phyloP scores from a whole-genome alignment of 2,329 filamentous ascomycete genomes.

The Calonectria honghensis region DNA sequence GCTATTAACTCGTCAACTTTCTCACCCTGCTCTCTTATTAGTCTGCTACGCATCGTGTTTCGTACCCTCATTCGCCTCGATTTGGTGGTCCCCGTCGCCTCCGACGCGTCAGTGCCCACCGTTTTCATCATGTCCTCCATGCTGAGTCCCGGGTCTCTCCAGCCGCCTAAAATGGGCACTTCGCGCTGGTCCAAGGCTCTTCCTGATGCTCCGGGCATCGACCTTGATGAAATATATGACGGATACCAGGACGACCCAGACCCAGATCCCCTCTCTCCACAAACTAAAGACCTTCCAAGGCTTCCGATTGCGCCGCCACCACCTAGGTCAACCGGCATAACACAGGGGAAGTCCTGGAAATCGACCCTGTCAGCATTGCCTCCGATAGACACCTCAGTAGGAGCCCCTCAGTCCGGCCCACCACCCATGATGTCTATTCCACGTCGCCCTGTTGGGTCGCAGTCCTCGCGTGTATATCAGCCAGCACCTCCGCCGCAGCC shows the following conservation, averaged over 20 bases:
- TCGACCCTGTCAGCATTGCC: slow-evolving; percentile 51
- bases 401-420: slow-evolving; percentile 45
- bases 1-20: slow-evolving; percentile 19
- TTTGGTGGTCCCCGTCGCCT: slow-evolving; percentile 43
- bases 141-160: slow-evolving; percentile 50
- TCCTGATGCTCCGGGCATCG: slow-evolving; percentile 67
- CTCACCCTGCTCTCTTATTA: slow-evolving; percentile 18
- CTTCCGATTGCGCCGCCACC: slow-evolving; percentile 51
- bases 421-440: slow-evolving; percentile 53
- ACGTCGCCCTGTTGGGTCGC: slow-evolving; percentile 52
- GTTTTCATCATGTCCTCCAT: slow-evolving; percentile 49
- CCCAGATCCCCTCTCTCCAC: slow-evolving; percentile 45
- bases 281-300: slow-evolving; percentile 50
- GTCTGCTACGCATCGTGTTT: slow-evolving; percentile 51
- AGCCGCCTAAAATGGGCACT: slow-evolving; percentile 62
- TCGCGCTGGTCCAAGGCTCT: slow-evolving; percentile 77
- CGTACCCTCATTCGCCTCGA: slow-evolving; percentile 53
- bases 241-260: slow-evolving; percentile 45
- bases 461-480: slow-evolving; percentile 38
- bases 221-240: slow-evolving; percentile 49
- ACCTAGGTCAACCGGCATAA: slow-evolving; percentile 52
- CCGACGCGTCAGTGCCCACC: slow-evolving; percentile 40
- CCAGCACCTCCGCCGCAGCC: slow-evolving; percentile 44
- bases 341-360: slow-evolving; percentile 49
- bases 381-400: slow-evolving; percentile 47